Evolutionary conservation across 768 basidiomycete genomes (phyloP).

Genomic region (Neoboletus subvelutipes): DNA sequence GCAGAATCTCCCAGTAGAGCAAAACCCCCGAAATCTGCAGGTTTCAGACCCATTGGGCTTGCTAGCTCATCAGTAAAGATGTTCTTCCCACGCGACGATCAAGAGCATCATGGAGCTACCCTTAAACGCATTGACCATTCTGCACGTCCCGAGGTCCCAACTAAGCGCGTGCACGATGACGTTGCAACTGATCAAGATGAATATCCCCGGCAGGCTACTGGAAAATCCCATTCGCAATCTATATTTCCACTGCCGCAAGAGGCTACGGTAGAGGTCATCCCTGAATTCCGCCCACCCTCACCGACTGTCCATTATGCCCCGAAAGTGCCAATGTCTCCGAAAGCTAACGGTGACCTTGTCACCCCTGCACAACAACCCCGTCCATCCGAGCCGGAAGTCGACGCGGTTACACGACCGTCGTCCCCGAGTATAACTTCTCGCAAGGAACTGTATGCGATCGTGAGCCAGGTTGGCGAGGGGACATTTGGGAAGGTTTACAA

Average conservation of each 20-base stretch:
- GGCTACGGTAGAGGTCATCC: constrained; percentile 1
- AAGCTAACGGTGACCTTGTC: constrained; percentile 22
- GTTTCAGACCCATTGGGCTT: constrained; percentile 69
- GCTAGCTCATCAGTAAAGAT: constrained; percentile 56
- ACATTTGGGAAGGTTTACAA: constrained; percentile 99
- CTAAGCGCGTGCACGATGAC: constrained; percentile 30
- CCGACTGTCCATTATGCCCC: constrained; percentile 19
- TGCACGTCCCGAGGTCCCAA: constrained; percentile 25
- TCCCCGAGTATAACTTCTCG: constrained; percentile 30
- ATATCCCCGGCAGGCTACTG: constrained; percentile 2
- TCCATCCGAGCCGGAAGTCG: constrained; percentile 24
- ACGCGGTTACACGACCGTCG: constrained; percentile 26
- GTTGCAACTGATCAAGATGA: constrained; percentile 21
- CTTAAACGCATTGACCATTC: constrained; percentile 16
- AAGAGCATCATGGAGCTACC: constrained; percentile 42
- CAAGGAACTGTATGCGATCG: constrained; percentile 76
- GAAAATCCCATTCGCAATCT: constrained; percentile 3
- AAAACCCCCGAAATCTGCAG: constrained; percentile 39
- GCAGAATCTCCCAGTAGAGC: constrained; percentile 20
- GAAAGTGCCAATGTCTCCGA: constrained; percentile 26
- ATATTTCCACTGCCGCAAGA: constrained; percentile 11
- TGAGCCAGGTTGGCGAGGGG: constrained; percentile 95
- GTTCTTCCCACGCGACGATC: constrained; percentile 85
- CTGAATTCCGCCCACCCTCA: constrained; percentile 19
- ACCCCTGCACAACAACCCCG: constrained; percentile 21